Conservation (phyloP, 331 rosid genomes). For the Rhamnella rubrinervis region DNA sequence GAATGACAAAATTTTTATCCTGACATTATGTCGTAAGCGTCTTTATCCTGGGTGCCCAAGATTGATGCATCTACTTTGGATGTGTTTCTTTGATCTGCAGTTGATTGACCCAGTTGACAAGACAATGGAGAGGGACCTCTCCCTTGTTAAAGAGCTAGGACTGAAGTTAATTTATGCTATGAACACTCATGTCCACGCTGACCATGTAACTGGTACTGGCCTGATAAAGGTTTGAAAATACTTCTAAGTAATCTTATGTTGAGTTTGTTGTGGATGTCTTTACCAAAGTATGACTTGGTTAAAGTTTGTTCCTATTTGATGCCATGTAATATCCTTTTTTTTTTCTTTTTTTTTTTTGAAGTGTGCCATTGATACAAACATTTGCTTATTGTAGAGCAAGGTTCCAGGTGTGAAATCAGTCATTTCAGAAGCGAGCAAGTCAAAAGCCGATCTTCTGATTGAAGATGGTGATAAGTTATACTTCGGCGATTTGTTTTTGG, state of each 20-base stretch:
- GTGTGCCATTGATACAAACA: background rate
- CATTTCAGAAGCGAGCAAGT: slow-evolving; percentile 81
- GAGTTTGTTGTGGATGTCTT: background rate
- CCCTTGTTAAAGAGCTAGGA: slow-evolving; percentile 64
- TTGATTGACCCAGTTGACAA: slow-evolving; percentile 98
- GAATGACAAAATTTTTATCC: too few species aligned
- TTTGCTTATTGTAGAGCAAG: slow-evolving; percentile 46
- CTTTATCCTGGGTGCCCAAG: background rate
- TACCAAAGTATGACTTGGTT: background rate
- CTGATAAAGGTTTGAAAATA: slow-evolving; percentile 64
- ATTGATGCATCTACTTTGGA: background rate
- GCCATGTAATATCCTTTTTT: background rate
- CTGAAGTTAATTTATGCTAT: slow-evolving; percentile 72
- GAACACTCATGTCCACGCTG: slow-evolving; percentile 98
- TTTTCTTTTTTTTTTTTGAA: too few species aligned
- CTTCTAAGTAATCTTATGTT: background rate
- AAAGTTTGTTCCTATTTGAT: slow-evolving; percentile 1
- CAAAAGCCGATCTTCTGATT: slow-evolving; percentile 67
- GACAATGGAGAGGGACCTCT: slow-evolving; percentile 85
- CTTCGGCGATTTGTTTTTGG: slow-evolving; percentile 74
- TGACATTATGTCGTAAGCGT: too few species aligned
- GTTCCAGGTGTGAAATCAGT: slow-evolving; percentile 74
- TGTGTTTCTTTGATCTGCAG: slow-evolving; percentile 30
- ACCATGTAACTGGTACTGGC: slow-evolving; percentile 95
- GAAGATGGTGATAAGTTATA: slow-evolving; percentile 58